Conservation (phyloP, 1,284 basidiomycete genomes). For the Puccinia horiana region DNA sequence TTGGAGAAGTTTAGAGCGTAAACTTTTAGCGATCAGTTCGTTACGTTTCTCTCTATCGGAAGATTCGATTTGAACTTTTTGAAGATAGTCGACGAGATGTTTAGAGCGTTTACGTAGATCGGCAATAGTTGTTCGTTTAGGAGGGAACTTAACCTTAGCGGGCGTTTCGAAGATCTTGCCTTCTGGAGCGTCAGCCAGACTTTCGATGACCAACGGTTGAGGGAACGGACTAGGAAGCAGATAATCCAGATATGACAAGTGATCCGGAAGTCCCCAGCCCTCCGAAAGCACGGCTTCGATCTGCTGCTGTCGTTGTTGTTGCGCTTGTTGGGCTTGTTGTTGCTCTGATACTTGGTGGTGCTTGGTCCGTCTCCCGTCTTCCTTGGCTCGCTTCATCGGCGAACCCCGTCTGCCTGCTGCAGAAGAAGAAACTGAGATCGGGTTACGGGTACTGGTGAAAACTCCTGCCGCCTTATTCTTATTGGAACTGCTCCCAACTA, state of each 20-base stretch:
- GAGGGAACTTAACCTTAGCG: constrained; percentile 89
- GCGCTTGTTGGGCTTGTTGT: not conserved
- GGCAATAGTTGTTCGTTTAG: constrained; percentile 85
- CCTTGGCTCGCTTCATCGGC: constrained; percentile 30
- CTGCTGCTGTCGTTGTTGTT: constrained; percentile 8
- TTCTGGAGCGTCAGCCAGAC: not conserved
- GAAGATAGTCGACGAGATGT: constrained; percentile 82
- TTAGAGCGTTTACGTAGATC: constrained; percentile 97
- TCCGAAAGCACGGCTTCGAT: constrained; percentile 66
- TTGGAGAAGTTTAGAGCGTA: constrained; percentile 67
- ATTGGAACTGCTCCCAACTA: not conserved
- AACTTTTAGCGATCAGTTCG: constrained; percentile 68
- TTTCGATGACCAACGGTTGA: constrained; percentile 72
- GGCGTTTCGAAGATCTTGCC: constrained; percentile 69
- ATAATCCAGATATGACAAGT: constrained; percentile 80
- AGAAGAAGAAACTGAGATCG: constrained; percentile 2
- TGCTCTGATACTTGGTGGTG: not conserved
- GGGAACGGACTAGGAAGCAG: constrained; percentile 77
- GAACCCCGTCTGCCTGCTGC: constrained; percentile 2
- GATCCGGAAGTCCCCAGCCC: constrained; percentile 89
- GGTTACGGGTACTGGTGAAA: not conserved
- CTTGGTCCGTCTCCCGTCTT: constrained; percentile 25
- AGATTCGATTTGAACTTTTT: constrained; percentile 59
- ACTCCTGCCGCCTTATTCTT: not conserved
- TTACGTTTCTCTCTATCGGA: constrained; percentile 58